A percentile compares a stretch with the other conserved stretches of the same genome.
Evolutionary conservation across 2,329 filamentous ascomycete species (phyloP).

Genomic region (Drechslerella stenobrocha): DNA sequence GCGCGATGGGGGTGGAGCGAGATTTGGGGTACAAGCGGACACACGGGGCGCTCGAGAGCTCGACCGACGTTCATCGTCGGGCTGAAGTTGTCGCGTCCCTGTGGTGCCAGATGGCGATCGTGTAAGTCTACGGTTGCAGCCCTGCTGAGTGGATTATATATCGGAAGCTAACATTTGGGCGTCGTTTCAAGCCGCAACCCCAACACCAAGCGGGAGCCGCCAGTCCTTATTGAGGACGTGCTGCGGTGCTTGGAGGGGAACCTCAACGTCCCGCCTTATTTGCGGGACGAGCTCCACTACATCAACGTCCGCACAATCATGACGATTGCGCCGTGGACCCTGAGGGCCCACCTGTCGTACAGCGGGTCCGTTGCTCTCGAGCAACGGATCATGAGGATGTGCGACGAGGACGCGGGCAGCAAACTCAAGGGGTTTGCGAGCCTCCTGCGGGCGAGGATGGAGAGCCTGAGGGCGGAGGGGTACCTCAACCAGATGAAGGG

Average conservation of each 20-base stretch:
- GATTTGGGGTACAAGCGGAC: constrained; percentile 26
- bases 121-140: constrained; percentile 10
- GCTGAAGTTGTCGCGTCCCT: constrained; percentile 25
- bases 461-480: background rate
- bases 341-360: constrained; percentile 18
- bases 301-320: constrained; percentile 43
- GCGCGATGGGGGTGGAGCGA: constrained; percentile 24
- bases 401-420: constrained; percentile 11
- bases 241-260: constrained; percentile 9
- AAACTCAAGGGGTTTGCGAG: constrained; percentile 23
- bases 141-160: background rate
- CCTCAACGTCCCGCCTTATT: constrained; percentile 19
- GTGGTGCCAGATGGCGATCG: constrained; percentile 37
- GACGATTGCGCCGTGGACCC: constrained; percentile 33
- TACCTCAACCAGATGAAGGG: constrained; percentile 8
- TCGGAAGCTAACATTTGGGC: constrained; percentile 8
- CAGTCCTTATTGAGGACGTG: constrained; percentile 13
- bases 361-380: background rate
- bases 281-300: constrained; percentile 39
- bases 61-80: constrained; percentile 35
- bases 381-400: background rate
- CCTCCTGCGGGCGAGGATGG: constrained; percentile 7
- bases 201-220: constrained; percentile 28
- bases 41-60: constrained; percentile 17
- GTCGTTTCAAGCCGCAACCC: constrained; percentile 10